phyloP scores from a whole-genome alignment of 768 basidiomycete genomes.

The Tricholoma saponaceum region DNA sequence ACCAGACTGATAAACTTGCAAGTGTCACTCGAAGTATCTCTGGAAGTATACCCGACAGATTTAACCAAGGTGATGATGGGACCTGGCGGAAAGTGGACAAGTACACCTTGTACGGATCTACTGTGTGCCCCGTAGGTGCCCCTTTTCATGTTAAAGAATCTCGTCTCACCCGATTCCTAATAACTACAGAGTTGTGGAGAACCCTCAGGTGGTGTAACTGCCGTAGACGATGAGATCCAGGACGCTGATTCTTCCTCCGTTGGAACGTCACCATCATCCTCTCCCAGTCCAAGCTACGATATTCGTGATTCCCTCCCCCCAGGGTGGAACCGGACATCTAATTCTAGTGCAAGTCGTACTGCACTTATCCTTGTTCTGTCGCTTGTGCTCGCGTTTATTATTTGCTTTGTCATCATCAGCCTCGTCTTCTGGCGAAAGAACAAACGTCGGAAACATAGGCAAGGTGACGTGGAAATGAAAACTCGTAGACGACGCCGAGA shows the following conservation, averaged over 20 bases:
- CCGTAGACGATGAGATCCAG: conserved; percentile 31
- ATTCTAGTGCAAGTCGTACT: conserved; percentile 29
- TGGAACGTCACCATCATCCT: conserved; percentile 14
- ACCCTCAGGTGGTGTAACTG: conserved; percentile 20
- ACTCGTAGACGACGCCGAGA: conserved; percentile 22
- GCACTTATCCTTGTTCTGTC: conserved; percentile 53
- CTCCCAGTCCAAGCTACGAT: conserved; percentile 21
- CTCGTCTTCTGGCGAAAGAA: conserved; percentile 60
- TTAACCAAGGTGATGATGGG: conserved; percentile 46
- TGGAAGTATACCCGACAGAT: conserved; percentile 51
- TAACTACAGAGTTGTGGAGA: conserved; percentile 19
- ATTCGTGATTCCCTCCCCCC: conserved; percentile 43
- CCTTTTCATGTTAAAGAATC: not conserved
- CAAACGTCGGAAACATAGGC: conserved; percentile 25
- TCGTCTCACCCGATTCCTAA: not conserved
- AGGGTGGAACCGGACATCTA: conserved; percentile 40
- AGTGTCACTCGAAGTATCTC: conserved; percentile 14
- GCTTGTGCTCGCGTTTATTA: conserved; percentile 57
- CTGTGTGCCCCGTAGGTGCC: conserved; percentile 53
- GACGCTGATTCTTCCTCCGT: conserved; percentile 14
- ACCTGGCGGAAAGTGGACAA: conserved; percentile 50
- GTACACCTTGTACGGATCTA: conserved; percentile 72
- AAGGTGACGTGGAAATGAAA: conserved; percentile 53
- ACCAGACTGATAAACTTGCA: conserved; percentile 10
- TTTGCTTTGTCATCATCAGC: conserved; percentile 56